These are phyloP conservation scores for Globisporangium okanoganense DNA, from an alignment of 352 stramenopile species.

Conservation along the genomic window DNA sequence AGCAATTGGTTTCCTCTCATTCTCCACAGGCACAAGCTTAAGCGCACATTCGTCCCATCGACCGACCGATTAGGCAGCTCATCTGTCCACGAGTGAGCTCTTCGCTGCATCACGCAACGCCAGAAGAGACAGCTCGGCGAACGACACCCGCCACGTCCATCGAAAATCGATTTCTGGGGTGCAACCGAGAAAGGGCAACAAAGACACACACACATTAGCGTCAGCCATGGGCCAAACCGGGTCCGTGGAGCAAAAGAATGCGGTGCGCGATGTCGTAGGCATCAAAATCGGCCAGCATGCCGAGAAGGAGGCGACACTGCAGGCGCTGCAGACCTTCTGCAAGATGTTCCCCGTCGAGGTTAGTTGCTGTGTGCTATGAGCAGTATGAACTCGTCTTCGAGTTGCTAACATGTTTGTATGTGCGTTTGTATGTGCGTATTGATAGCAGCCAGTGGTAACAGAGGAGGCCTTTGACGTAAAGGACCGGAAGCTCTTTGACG, in stretches of 20 bases:
- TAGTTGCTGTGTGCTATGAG: background rate
- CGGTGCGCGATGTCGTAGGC: constrained; percentile 66
- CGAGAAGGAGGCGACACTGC: constrained; percentile 39
- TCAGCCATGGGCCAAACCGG: constrained; percentile 65
- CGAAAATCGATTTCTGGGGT: background rate
- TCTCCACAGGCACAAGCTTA: background rate
- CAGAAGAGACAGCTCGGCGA: background rate
- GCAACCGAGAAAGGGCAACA: constrained; percentile 3
- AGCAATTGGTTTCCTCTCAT: constrained; percentile 4
- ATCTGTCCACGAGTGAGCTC: background rate
- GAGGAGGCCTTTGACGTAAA: constrained; percentile 59
- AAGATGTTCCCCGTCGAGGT: constrained; percentile 72
- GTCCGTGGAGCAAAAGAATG: constrained; percentile 76
- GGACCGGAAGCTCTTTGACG: constrained; percentile 70
- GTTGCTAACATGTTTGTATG: background rate
- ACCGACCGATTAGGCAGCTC: background rate
- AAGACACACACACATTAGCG: background rate
- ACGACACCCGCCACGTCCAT: background rate
- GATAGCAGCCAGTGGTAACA: constrained; percentile 20
- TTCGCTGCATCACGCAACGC: background rate
- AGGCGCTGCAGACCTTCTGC: constrained; percentile 70
- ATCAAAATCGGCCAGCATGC: constrained; percentile 41
- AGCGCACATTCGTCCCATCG: background rate
- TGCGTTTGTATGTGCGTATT: background rate
- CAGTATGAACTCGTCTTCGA: background rate